phyloP scores from a whole-genome alignment of 2,329 filamentous ascomycete species.

The Pseudogymnoascus sp. region DNA sequence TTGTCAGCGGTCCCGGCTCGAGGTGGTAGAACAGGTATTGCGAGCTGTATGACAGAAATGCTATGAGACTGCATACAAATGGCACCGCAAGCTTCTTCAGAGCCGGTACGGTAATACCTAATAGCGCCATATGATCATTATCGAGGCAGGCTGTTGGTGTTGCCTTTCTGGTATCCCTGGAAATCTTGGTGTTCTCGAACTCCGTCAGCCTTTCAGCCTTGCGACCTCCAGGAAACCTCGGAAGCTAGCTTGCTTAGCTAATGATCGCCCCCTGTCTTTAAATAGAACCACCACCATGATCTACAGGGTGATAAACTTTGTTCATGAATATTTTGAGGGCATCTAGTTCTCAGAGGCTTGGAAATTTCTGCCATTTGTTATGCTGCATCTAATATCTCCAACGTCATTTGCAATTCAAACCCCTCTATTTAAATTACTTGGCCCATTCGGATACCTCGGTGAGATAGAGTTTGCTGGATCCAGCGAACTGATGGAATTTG shows the following conservation, averaged over 20 bases:
- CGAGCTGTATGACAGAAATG: slow-evolving; percentile 62
- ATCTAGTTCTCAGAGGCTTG: background rate
- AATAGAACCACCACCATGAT: background rate
- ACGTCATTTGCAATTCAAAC: background rate
- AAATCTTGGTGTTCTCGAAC: background rate
- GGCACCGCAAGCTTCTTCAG: slow-evolving; percentile 55
- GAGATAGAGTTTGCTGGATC: too few relatives aligned
- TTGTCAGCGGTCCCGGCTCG: slow-evolving; percentile 50
- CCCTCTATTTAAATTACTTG: background rate
- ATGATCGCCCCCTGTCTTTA: background rate
- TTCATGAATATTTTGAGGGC: background rate
- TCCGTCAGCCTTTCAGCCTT: background rate
- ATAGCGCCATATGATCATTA: background rate
- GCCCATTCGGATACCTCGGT: too few relatives aligned
- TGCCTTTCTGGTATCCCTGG: background rate
- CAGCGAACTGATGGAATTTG: too few relatives aligned
- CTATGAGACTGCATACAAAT: slow-evolving; percentile 55
- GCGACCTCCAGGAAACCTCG: background rate
- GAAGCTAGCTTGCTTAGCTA: background rate
- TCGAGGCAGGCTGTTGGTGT: background rate
- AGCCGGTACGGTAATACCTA: background rate
- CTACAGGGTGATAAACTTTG: background rate
- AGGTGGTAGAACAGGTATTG: slow-evolving; percentile 61
- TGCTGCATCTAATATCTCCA: background rate
- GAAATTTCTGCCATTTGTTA: background rate